These are phyloP conservation scores for Artomyces pyxidatus DNA, from an alignment of 768 basidiomycete species.

Conservation along the genomic window DNA sequence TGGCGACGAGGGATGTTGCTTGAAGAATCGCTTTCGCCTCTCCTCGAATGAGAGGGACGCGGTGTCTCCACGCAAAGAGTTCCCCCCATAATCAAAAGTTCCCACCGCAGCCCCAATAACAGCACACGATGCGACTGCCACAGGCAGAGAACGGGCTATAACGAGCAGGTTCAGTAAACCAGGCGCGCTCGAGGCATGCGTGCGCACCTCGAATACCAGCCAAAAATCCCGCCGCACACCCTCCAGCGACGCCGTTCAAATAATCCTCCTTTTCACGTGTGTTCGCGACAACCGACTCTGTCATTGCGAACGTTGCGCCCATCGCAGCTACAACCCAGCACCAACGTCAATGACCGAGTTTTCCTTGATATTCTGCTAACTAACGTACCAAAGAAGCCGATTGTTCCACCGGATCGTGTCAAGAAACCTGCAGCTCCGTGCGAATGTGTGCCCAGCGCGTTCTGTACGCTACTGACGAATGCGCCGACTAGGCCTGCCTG, in stretches of 20 bases:
- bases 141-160: conserved; percentile 75
- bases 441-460: conserved; percentile 70
- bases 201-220: conserved; percentile 73
- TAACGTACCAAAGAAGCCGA: conserved; percentile 81
- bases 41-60: conserved; percentile 49
- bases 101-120: conserved; percentile 76
- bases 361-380: background rate
- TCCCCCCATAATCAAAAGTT: conserved; percentile 72
- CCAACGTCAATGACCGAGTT: background rate
- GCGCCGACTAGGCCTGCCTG: conserved; percentile 60
- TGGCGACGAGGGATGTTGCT: conserved; percentile 44
- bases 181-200: background rate
- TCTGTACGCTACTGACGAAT: conserved; percentile 68
- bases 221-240: conserved; percentile 89
- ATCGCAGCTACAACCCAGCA: conserved; percentile 57
- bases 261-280: conserved; percentile 70
- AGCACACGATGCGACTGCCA: conserved; percentile 72
- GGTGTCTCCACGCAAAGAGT: conserved; percentile 39
- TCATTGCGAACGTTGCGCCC: conserved; percentile 79
- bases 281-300: conserved; percentile 78
- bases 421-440: conserved; percentile 80
- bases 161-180: conserved; percentile 13
- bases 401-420: conserved; percentile 81
- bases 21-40: conserved; percentile 77
- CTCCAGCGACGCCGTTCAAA: conserved; percentile 76